A percentile compares a stretch with the other conserved stretches of the same genome.
Evolutionary conservation across 2,329 filamentous ascomycete species (phyloP).

Genomic region (Alternaria panax): DNA sequence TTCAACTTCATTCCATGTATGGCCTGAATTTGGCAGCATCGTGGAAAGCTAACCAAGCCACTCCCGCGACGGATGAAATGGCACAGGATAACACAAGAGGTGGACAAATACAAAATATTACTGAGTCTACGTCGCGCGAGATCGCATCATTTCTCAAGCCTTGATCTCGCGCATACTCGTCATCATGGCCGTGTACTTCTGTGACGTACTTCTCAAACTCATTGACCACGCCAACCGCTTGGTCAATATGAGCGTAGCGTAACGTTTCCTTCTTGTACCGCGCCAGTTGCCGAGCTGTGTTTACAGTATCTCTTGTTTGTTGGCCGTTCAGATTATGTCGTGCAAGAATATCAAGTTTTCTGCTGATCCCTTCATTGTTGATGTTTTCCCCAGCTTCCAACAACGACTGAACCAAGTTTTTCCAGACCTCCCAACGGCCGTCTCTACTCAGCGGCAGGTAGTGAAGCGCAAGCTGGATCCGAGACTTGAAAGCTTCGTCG

Average conservation of each 20-base stretch:
- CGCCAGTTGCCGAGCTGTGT: background rate
- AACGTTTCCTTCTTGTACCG: background rate
- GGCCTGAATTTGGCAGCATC: no score
- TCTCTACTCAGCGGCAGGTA: background rate
- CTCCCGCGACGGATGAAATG: background rate
- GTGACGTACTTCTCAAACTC: background rate
- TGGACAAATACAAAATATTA: background rate
- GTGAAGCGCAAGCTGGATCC: constrained; percentile 15
- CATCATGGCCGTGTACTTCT: background rate
- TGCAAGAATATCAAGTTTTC: background rate
- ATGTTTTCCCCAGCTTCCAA: background rate
- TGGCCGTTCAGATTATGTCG: background rate
- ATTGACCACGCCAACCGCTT: no score
- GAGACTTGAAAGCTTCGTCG: constrained; percentile 50
- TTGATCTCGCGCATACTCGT: background rate
- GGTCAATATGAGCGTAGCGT: no score
- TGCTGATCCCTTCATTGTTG: background rate
- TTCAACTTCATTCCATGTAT: no score
- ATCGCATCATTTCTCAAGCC: background rate
- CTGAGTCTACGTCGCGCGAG: background rate
- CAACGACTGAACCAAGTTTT: background rate
- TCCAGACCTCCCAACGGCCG: background rate
- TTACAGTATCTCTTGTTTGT: background rate
- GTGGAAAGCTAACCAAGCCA: no score
- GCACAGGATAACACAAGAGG: background rate